Evolutionary conservation across 2,329 filamentous ascomycete species (phyloP).

Genomic region (Diaporthe australafricana): DNA sequence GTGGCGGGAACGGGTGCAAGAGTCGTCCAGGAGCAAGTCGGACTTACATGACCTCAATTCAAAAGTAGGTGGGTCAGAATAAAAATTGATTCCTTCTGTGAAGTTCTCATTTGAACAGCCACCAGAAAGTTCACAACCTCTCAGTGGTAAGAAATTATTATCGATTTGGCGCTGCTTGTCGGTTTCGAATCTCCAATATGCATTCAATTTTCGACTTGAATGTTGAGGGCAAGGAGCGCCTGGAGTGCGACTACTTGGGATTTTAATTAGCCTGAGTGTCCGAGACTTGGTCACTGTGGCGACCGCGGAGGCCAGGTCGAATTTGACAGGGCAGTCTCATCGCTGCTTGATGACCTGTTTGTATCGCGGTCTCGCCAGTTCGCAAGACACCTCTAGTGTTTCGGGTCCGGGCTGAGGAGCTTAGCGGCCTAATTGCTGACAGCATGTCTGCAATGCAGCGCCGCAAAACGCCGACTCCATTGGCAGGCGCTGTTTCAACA

Average conservation of each 20-base stretch:
- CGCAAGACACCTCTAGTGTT: slow-evolving; percentile 6
- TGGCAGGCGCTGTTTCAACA: slow-evolving; percentile 1
- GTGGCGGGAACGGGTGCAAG: neutral
- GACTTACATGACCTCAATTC: neutral
- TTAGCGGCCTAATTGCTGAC: slow-evolving; percentile 5
- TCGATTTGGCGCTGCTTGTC: too few species aligned
- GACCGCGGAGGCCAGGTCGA: neutral
- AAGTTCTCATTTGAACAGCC: neutral
- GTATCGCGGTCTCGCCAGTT: slow-evolving; percentile 19
- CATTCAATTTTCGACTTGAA: neutral
- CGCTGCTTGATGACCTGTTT: neutral
- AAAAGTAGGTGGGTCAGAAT: neutral
- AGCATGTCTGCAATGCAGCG: slow-evolving; percentile 9
- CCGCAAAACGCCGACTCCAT: neutral
- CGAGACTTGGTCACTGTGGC: neutral
- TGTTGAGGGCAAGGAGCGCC: neutral
- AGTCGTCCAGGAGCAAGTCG: neutral
- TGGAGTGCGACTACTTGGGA: neutral
- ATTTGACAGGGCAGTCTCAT: slow-evolving; percentile 8
- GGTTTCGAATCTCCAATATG: neutral
- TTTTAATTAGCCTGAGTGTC: neutral
- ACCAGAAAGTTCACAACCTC: too few species aligned
- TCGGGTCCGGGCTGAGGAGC: slow-evolving; percentile 4
- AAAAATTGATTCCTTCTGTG: neutral
- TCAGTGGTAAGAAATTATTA: too few species aligned